Evolutionary conservation across 257 asterid genomes (phyloP).

Genomic region (Plantago elongata): DNA sequence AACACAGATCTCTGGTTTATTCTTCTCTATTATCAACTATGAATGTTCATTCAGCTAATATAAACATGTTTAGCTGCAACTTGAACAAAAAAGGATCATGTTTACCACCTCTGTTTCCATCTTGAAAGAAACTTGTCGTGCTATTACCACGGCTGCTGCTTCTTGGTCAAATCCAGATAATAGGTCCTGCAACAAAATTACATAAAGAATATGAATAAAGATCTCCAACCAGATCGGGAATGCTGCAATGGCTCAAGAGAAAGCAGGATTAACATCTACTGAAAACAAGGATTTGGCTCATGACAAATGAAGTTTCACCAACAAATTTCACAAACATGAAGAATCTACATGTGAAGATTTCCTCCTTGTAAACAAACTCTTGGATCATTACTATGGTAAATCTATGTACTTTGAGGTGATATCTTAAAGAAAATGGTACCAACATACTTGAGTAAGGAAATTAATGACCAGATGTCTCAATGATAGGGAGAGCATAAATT

Average conservation of each 20-base stretch:
- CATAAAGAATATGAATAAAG: constrained; percentile 11
- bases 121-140: constrained; percentile 90
- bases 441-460: too few species aligned
- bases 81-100: constrained; percentile 18
- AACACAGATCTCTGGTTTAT: constrained; percentile 10
- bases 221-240: background rate
- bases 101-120: constrained; percentile 90
- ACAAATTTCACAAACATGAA: constrained; percentile 3
- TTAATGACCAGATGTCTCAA: too few species aligned
- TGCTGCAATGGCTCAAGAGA: constrained; percentile 8
- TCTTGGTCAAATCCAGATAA: constrained; percentile 99
- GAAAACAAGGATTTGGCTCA: background rate
- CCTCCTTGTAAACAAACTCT: background rate
- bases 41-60: background rate
- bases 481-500: too few species aligned
- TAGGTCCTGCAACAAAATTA: constrained; percentile 56
- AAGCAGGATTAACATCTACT: background rate
- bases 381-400: too few species aligned
- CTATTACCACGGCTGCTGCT: constrained; percentile 95
- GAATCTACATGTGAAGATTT: background rate
- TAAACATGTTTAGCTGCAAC: constrained; percentile 7
- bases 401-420: too few species aligned
- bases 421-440: too few species aligned
- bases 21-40: constrained; percentile 7
- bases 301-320: too few species aligned